phyloP scores from a whole-genome alignment of 208 protist genomes.

The Acanthamoeba triangularis region DNA sequence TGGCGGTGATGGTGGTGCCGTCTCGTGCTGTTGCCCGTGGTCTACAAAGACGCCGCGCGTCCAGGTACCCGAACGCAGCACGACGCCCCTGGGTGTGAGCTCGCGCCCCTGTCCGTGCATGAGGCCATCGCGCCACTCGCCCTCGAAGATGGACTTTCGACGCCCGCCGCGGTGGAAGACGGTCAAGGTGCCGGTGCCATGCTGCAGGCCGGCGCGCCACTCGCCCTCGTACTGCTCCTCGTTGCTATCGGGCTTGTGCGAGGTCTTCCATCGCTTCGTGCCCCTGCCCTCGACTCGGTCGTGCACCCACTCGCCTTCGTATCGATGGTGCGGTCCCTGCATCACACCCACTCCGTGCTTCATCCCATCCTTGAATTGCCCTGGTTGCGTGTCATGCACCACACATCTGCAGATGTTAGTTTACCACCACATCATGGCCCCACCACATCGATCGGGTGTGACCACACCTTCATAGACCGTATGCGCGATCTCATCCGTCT shows the following conservation, averaged over 20 bases:
- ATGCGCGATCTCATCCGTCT: neutral
- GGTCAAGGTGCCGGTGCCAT: neutral
- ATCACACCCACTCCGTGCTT: constrained; percentile 57
- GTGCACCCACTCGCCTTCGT: constrained; percentile 39
- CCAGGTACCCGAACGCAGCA: neutral
- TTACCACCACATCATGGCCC: neutral
- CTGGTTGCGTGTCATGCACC: neutral
- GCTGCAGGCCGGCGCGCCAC: constrained; percentile 30
- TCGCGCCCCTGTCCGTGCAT: neutral
- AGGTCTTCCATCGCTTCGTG: constrained; percentile 6
- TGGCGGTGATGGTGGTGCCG: no score
- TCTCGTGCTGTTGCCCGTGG: neutral
- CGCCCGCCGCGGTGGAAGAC: neutral
- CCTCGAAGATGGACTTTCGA: neutral
- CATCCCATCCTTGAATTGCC: constrained; percentile 11
- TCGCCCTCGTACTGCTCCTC: constrained; percentile 24
- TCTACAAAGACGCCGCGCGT: neutral
- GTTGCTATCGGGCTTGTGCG: neutral
- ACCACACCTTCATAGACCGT: neutral
- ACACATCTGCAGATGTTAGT: neutral
- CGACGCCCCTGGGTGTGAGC: constrained; percentile 10
- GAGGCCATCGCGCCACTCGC: neutral
- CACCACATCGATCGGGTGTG: neutral
- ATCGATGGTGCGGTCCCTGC: neutral
- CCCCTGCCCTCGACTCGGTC: neutral